phyloP scores from a whole-genome alignment of 73 alveolate genomes.

The Urostyla sp. region DNA sequence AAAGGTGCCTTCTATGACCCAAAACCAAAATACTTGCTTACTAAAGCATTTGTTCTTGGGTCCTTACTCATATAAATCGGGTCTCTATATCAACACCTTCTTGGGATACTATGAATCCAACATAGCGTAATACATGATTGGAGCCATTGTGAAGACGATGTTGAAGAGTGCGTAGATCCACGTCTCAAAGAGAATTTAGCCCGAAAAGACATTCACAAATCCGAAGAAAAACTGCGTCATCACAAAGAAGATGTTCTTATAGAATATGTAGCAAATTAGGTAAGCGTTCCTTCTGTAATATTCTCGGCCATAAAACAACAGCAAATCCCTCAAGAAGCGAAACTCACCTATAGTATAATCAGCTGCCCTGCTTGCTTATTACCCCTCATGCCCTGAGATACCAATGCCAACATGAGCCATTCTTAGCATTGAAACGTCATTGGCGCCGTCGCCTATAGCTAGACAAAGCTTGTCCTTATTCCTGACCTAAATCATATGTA shows the following conservation, averaged over 20 bases:
- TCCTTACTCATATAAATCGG: conserved; percentile 60
- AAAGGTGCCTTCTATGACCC: conserved; percentile 76
- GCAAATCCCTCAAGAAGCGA: no score
- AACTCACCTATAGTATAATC: no score
- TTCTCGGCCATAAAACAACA: no score
- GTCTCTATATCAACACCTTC: conserved; percentile 69
- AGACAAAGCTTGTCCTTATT: no score
- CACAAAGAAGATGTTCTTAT: conserved; percentile 88
- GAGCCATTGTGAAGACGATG: conserved; percentile 84
- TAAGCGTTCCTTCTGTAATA: no score
- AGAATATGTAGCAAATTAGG: no score
- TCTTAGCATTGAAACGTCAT: no score
- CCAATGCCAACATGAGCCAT: no score
- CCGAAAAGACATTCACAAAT: conserved; percentile 77
- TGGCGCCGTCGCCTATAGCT: no score
- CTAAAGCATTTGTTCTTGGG: conserved; percentile 62
- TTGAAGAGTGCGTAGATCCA: conserved; percentile 92
- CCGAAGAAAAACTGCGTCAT: conserved; percentile 92
- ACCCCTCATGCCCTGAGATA: no score
- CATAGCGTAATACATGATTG: conserved; percentile 88
- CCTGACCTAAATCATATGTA: no score
- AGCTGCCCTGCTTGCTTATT: no score
- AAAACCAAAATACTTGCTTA: conserved; percentile 74
- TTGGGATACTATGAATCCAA: conserved; percentile 83
- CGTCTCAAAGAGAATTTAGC: conserved; percentile 84